Evolutionary conservation across 148 eudicot species (phyloP), one percentile per base, ranked within the genome.

Genomic region (Amaranthus palmeri): DNA sequence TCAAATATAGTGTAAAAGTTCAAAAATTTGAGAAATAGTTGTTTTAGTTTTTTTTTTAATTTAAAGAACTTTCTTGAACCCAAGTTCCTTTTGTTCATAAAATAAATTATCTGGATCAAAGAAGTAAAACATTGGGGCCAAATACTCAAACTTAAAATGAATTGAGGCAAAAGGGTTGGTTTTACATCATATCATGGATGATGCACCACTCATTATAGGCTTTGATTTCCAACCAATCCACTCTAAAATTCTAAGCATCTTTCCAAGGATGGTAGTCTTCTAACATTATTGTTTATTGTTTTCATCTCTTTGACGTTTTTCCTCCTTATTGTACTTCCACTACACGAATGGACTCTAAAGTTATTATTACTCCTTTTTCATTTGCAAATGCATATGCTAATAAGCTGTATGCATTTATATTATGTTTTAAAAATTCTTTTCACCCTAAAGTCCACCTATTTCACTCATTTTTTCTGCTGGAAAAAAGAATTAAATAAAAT

Each of bases 291-390:
- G 79, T 76, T 18, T 56, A 14, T 44, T 76, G 79, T 76, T 18
- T 56, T 14, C 25, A 55, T 76, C 57, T 70, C 5, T 15, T 55
- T 71, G 57, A 14, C 64, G 52, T 53, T 54, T 54, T 70, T 41
- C 55, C 51, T 17, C 69, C 52, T 53, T 76, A 18, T 57, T 76
- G 69, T 55, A 69, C 64, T 76, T 70, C 79, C 78, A 76, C 74
- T 64, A 64, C 74, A 76, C 74, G 74, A 72, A 76, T 76, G 79
- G 57, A 14, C 63, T 46, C 71, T 46, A 74, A 48, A 10, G 36
- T 9, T 55, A 65, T 65, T 7, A 66, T 46, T 43, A 73, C 36
- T 25, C 36, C 36, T 25, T 25, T 45, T 63, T 10, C 52, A 73
- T 51, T 12, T 40, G 51, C 25, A n/a, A 25, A 45, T 49, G 51